Percentiles rank a stretch among this genome's conserved stretches.
phyloP scores from a whole-genome alignment of 352 stramenopile species.

The Pythium vanterpoolii region DNA sequence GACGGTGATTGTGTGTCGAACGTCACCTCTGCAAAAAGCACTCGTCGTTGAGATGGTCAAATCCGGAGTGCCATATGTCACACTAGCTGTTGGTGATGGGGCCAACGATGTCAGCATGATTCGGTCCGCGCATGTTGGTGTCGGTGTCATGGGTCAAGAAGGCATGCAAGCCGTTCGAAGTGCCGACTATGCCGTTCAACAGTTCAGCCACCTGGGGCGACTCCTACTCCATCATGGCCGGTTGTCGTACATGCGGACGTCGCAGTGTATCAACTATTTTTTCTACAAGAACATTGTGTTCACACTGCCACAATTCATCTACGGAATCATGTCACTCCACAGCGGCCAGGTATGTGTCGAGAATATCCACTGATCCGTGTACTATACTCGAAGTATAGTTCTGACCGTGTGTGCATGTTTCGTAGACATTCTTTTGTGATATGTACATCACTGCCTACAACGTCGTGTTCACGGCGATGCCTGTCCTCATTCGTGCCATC shows the following conservation, averaged over 20 bases:
- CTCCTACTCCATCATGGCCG: slow-evolving; percentile 81
- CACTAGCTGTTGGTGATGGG: slow-evolving; percentile 97
- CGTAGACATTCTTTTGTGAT: slow-evolving; percentile 72
- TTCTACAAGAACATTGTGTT: slow-evolving; percentile 99
- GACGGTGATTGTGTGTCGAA: slow-evolving; percentile 87
- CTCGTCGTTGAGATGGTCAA: slow-evolving; percentile 94
- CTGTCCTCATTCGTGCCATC: slow-evolving; percentile 77
- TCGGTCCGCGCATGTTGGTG: slow-evolving; percentile 96
- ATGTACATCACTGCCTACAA: slow-evolving; percentile 93
- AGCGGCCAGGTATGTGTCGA: slow-evolving; percentile 56
- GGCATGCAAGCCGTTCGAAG: slow-evolving; percentile 87
- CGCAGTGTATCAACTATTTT: slow-evolving; percentile 96
- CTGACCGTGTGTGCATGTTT: background rate
- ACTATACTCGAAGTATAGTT: background rate
- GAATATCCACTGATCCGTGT: background rate
- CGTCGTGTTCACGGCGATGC: slow-evolving; percentile 90
- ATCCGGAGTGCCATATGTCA: slow-evolving; percentile 65
- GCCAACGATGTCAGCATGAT: slow-evolving; percentile 99
- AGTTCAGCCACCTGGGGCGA: slow-evolving; percentile 77
- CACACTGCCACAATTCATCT: slow-evolving; percentile 88
- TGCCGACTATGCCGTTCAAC: slow-evolving; percentile 76
- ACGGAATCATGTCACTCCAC: slow-evolving; percentile 83
- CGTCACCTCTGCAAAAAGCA: slow-evolving; percentile 89
- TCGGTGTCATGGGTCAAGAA: slow-evolving; percentile 97
- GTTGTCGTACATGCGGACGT: slow-evolving; percentile 95